These are phyloP conservation scores for Elaeagnus macrophylla DNA, from an alignment of 306 rosid species.

Conservation along the genomic window DNA sequence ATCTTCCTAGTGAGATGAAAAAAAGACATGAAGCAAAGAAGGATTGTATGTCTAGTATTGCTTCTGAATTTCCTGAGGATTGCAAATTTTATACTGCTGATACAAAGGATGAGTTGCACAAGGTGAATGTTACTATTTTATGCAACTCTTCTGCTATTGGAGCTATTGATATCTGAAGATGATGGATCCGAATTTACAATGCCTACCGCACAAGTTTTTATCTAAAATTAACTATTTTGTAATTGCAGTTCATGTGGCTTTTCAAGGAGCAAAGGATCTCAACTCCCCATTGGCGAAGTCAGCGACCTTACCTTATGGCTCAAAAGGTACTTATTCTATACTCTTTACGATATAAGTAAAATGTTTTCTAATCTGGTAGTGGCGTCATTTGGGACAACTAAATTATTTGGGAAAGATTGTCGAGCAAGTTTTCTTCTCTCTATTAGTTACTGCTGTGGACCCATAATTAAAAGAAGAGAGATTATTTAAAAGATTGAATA, in stretches of 20 bases:
- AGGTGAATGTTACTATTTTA: slow-evolving; percentile 39
- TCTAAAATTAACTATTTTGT: not conserved
- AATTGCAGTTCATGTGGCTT: slow-evolving; percentile 80
- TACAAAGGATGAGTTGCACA: slow-evolving; percentile 81
- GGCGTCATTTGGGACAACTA: not conserved
- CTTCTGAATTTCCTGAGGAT: slow-evolving; percentile 82
- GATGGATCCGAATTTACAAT: too few species aligned
- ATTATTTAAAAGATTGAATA: not conserved
- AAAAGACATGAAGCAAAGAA: slow-evolving; percentile 66
- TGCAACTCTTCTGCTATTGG: not conserved
- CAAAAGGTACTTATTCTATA: slow-evolving; percentile 50
- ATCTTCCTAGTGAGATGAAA: slow-evolving; percentile 64
- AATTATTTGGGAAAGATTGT: not conserved
- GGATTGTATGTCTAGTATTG: slow-evolving; percentile 53
- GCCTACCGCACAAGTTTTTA: too few species aligned
- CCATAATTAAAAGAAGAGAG: not conserved
- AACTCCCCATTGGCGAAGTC: slow-evolving; percentile 86
- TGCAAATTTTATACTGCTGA: slow-evolving; percentile 84
- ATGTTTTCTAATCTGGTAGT: not conserved
- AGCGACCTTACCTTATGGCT: slow-evolving; percentile 64
- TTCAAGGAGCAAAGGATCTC: slow-evolving; percentile 84
- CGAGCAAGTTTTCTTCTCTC: not conserved
- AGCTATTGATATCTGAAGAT: not conserved
- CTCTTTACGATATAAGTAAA: slow-evolving; percentile 5
- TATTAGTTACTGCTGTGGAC: not conserved